Base-by-base conservation (phyloP, 2,329 filamentous ascomycete species). In the Colletotrichum eleusines region DNA sequence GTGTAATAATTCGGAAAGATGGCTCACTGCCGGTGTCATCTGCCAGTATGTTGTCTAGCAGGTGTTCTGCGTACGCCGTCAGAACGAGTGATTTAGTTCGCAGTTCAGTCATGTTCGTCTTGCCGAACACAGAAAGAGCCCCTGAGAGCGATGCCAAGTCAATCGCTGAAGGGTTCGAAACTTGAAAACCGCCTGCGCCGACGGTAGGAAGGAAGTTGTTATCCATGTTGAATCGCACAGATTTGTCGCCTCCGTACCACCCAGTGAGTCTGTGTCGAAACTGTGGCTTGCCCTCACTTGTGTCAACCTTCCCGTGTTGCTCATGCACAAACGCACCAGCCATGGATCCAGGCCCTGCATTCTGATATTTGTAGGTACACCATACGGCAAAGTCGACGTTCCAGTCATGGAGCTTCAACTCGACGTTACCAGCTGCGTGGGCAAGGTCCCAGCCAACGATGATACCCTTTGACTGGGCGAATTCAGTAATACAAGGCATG, bases 341-440 rank as follows among this genome's bases (percentile, higher is more conserved):
- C 72, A 94, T 94, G 5, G 88, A 85, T 3, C 93, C 93, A 0
- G 93, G 92, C 0, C 93, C 92, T 42, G 89, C 88, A 76, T 94
- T 95, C 75, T 94, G 85, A 80, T 95, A 95, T 80, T 95, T 95
- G 84, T 95, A 95, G 48, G 89, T 93, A 79, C 93, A 95, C 93
- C 93, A 95, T 16, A 86, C 90, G 9, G 93, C 92, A 76, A 95
- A 95, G 78, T 95, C 93, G 38, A 94, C 92, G 72, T 91, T 86
- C 92, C 92, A 95, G 72, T 93, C 91, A 78, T 95, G 92, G 33
- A 95, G 83, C 58, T 84, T 79, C 35, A 95, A 78, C 20, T 90
- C 88, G 1, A 94, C 90, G 76, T 95, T 95, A 31, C 92, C 93
- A 20, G 87, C 90, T 0, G 92, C 91, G 78, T 95, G 92, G 0